Evolutionary conservation across 1,284 basidiomycete genomes (phyloP), one percentile per base, ranked within the genome.

Genomic region (Puccinia brachypodii): DNA sequence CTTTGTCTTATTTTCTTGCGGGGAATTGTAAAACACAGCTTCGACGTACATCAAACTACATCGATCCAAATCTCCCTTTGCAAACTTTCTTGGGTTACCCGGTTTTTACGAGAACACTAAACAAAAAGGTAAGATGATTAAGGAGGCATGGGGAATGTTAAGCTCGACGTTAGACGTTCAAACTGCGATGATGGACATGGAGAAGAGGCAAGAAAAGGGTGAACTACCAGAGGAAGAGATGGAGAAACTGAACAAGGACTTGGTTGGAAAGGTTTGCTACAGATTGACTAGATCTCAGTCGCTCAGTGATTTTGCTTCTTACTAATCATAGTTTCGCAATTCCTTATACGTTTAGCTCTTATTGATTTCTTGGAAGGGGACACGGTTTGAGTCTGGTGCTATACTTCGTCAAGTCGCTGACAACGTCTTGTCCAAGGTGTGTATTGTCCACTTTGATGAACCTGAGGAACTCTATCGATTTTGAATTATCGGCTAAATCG

Each of bases 71-170:
- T 81, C 78, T 47, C 78, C 78, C 9, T 92, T 92, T 40, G 91
- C 90, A 85, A 96, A 93, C 87, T 94, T 98, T 87, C 88, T 96
- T 83, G 94, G 94, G 81, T 83, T 88, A 82, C 93, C 93, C 31
- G 95, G 95, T 31, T 98, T 98, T 89, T 95, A 95, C 88, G 94
- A 94, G 77, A 90, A 93, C 44, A 88, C 99, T 85, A 99, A 98
- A 88, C 97, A 98, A 88, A 96, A 96, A 87, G 86, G 86, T 44
- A 86, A 83, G 58, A 84, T 82, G 56, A 92, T 94, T 28, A 97
- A 97, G 87, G 95, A 97, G 84, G 93, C 94, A 0, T 97, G 94
- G 92, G 94, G 94, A 47, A 92, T 96, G 66, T 92, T 96, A 83
- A 93, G 94, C 58, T 94, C 93, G 89, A 94, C 94, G 90, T 84